Conservation (phyloP, 2,329 filamentous ascomycete species). For the Epicoccum sorghinum region DNA sequence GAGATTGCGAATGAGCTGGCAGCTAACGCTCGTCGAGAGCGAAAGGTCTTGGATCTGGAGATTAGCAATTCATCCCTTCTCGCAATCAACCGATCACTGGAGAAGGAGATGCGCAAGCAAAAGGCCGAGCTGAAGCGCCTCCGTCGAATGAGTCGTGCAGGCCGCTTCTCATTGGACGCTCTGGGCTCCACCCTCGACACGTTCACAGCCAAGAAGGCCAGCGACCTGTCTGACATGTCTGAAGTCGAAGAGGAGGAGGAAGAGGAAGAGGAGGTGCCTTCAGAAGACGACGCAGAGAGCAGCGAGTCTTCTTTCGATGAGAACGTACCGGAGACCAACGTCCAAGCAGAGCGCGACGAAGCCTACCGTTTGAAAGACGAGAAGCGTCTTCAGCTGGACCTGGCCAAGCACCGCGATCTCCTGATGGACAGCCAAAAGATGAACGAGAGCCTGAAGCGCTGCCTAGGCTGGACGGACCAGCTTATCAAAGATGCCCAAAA, state of each 20-base stretch:
- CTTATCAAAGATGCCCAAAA: slow-evolving; percentile 88
- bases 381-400: slow-evolving; percentile 79
- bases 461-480: slow-evolving; percentile 86
- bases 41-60: slow-evolving; percentile 94
- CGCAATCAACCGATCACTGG: slow-evolving; percentile 91
- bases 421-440: slow-evolving; percentile 91
- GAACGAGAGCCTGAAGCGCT: slow-evolving; percentile 91
- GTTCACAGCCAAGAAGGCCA: slow-evolving; percentile 34
- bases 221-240: slow-evolving; percentile 47
- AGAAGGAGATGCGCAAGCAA: slow-evolving; percentile 90
- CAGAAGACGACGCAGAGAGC: slow-evolving; percentile 55
- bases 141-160: slow-evolving; percentile 82
- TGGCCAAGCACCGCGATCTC: slow-evolving; percentile 86
- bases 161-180: slow-evolving; percentile 69
- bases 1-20: slow-evolving; percentile 77
- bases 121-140: slow-evolving; percentile 85
- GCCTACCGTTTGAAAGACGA: slow-evolving; percentile 76
- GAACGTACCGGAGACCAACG: slow-evolving; percentile 48
- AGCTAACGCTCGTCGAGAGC: slow-evolving; percentile 85
- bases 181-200: slow-evolving; percentile 56
- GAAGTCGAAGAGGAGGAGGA: slow-evolving; percentile 42
- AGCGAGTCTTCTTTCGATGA: slow-evolving; percentile 61
- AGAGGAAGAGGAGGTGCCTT: slow-evolving; percentile 49
- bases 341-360: slow-evolving; percentile 51
- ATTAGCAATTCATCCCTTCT: slow-evolving; percentile 95